phyloP scores from a whole-genome alignment of 257 asterid genomes.

The Prunella vulgaris region DNA sequence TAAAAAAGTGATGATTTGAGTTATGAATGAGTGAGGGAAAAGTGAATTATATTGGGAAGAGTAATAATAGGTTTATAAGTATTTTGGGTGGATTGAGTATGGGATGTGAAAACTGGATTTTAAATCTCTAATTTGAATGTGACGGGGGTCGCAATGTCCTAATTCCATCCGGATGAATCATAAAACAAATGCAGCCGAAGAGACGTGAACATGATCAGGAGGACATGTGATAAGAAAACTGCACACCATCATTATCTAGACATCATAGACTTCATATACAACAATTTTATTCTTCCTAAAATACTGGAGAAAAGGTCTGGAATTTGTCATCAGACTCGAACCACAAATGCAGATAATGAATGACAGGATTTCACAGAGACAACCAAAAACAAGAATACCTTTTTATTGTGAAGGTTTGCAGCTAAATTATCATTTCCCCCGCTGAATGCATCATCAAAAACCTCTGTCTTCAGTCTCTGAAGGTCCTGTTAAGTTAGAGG shows the following conservation, averaged over 20 bases:
- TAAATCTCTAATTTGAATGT: too few relatives aligned
- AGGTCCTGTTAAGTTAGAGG: conserved; percentile 31
- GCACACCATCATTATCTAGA: not conserved
- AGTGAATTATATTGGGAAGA: too few relatives aligned
- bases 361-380: not conserved
- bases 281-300: conserved; percentile 4
- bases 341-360: conserved; percentile 1
- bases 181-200: too few relatives aligned
- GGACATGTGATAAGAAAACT: not conserved
- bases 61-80: too few relatives aligned
- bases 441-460: conserved; percentile 22
- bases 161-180: too few relatives aligned
- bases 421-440: conserved; percentile 19
- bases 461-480: conserved; percentile 38
- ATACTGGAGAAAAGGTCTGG: not conserved
- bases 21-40: too few relatives aligned
- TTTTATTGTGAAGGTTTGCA: conserved; percentile 23
- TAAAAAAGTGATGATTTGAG: too few relatives aligned
- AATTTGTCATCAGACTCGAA: not conserved
- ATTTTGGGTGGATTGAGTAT: too few relatives aligned
- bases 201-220: not conserved
- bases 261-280: not conserved
- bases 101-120: too few relatives aligned
- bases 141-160: too few relatives aligned
- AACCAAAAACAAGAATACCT: conserved; percentile 24